A percentile compares a stretch with the other conserved stretches of the same genome.
Conservation (phyloP, 2,329 filamentous ascomycete genomes). For the Pyricularia sp. region DNA sequence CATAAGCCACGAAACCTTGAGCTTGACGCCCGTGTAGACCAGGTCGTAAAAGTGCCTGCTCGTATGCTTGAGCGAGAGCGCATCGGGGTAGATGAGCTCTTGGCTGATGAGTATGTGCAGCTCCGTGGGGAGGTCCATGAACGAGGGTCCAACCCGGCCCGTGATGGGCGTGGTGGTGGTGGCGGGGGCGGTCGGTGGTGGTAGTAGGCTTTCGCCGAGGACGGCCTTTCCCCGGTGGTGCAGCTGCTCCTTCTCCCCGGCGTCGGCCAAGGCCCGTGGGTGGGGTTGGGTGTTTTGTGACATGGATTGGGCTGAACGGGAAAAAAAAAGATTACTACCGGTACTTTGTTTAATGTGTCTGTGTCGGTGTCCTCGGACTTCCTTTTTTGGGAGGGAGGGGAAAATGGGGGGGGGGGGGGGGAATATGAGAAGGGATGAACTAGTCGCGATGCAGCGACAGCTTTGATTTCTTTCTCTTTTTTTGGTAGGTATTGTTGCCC, state of each 20-base stretch:
- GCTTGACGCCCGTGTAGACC: constrained; percentile 54
- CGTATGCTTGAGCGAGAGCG: constrained; percentile 60
- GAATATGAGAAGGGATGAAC: neutral
- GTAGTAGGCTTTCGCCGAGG: neutral
- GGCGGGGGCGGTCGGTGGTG: neutral
- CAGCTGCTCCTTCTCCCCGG: neutral
- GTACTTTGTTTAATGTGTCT: no score
- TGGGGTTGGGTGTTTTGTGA: neutral
- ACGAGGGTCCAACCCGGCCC: constrained; percentile 6
- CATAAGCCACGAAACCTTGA: constrained; percentile 63
- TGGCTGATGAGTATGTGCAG: constrained; percentile 54
- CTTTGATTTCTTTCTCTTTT: no score
- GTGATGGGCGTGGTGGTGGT: neutral
- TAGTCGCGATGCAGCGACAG: neutral
- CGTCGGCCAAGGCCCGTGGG: neutral
- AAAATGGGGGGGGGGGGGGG: no score
- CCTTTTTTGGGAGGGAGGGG: neutral
- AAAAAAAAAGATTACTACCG: no score
- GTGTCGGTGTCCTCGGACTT: no score
- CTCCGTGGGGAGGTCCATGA: constrained; percentile 52
- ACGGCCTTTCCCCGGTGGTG: neutral
- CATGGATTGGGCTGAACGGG: neutral
- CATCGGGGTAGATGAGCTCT: constrained; percentile 59
- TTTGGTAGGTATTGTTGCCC: no score
- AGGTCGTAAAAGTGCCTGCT: constrained; percentile 53